phyloP scores from a whole-genome alignment of 2,329 filamentous ascomycete genomes.

The Penicillium sp. region DNA sequence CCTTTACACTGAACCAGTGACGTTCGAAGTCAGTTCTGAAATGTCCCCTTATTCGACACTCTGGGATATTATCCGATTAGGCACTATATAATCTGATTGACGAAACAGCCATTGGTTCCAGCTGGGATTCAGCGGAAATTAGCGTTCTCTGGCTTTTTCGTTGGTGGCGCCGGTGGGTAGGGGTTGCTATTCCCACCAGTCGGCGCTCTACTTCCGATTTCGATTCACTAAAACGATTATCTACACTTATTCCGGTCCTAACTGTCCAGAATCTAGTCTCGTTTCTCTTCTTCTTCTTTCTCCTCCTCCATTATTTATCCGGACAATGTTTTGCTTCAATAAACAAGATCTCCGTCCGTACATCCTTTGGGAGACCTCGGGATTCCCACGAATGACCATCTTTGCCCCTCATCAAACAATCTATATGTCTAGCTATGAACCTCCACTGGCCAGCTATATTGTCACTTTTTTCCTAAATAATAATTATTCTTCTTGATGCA shows the following conservation, averaged over 20 bases:
- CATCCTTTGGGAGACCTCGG: not conserved
- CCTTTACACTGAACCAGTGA: not conserved
- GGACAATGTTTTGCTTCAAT: not conserved
- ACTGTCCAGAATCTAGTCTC: not conserved
- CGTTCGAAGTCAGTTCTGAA: not conserved
- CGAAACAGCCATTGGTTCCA: not conserved
- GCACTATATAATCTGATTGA: not conserved
- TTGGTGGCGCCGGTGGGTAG: not conserved
- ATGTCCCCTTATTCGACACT: not conserved
- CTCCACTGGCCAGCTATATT: no score
- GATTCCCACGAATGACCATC: conserved; percentile 17
- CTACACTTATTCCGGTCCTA: not conserved
- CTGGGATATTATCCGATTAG: not conserved
- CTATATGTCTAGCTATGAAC: not conserved
- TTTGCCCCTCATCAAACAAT: not conserved
- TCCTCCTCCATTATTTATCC: not conserved
- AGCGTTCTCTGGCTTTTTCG: not conserved
- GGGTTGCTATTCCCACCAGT: conserved; percentile 12
- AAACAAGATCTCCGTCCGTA: not conserved
- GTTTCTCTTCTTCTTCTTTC: not conserved
- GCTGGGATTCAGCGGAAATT: not conserved
- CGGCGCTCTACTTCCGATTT: not conserved
- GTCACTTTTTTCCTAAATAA: not conserved
- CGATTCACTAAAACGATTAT: not conserved
- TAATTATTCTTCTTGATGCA: conserved; percentile 2